These are phyloP conservation scores for Nicotiana knightiana DNA, from an alignment of 257 asterid genomes.

Conservation along the genomic window DNA sequence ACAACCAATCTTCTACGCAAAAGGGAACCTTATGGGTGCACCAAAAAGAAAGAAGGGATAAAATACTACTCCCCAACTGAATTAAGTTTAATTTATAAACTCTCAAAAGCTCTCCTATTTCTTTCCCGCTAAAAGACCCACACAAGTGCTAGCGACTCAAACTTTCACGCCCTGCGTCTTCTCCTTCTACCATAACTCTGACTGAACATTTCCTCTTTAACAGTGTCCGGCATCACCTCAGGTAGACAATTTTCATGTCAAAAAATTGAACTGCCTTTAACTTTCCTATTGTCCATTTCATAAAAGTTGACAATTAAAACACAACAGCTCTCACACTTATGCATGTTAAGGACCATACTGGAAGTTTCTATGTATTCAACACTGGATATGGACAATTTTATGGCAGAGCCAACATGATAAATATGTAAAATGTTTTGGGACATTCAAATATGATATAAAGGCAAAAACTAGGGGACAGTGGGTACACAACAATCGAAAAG, in stretches of 20 bases:
- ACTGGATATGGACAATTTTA: not conserved
- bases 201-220: no score
- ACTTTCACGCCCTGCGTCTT: no score
- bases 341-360: not conserved
- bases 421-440: not conserved
- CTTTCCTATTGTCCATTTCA: not conserved
- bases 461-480: not conserved
- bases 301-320: not conserved
- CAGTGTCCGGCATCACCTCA: not conserved
- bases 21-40: no score
- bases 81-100: no score
- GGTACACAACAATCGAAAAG: not conserved
- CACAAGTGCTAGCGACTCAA: no score
- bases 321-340: not conserved
- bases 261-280: not conserved
- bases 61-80: no score
- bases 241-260: not conserved
- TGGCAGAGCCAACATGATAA: not conserved
- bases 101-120: no score
- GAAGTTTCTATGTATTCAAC: not conserved
- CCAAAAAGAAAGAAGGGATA: no score
- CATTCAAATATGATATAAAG: not conserved
- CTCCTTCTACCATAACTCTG: no score
- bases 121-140: no score
- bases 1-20: no score